Evolutionary conservation across 78 protist species (phyloP).

Genomic region (Dictyostelium firmibasis): DNA sequence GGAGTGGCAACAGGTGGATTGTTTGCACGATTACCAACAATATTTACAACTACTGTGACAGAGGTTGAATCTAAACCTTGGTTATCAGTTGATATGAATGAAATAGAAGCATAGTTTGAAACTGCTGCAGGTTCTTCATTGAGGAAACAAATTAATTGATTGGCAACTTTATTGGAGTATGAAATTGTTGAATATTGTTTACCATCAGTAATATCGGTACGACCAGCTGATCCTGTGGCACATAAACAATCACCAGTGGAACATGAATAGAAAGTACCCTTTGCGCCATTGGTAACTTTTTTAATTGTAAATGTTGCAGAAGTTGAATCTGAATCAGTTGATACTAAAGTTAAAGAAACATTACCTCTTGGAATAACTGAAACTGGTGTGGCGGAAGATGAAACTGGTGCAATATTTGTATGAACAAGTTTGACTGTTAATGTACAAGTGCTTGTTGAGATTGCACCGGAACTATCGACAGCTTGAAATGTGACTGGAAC

Average conservation of each 20-base stretch:
- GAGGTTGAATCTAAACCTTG: not conserved
- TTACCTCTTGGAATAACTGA: not conserved
- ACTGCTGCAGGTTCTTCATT: not conserved
- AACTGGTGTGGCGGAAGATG: not conserved
- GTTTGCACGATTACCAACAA: slow-evolving; percentile 34
- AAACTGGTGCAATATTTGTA: slow-evolving; percentile 14
- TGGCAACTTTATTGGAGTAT: not conserved
- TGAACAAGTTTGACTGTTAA: not conserved
- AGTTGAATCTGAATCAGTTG: not conserved
- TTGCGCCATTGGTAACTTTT: not conserved
- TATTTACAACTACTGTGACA: not conserved
- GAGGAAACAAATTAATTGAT: not conserved
- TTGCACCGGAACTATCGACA: not conserved
- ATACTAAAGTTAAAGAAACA: not conserved
- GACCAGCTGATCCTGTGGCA: no score
- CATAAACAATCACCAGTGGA: not conserved
- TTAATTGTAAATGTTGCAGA: not conserved
- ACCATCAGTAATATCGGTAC: not conserved
- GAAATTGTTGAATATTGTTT: not conserved
- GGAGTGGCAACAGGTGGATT: not conserved
- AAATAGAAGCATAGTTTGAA: not conserved
- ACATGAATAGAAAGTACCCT: not conserved
- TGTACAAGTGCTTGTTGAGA: not conserved
- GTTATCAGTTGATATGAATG: not conserved
- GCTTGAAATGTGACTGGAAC: not conserved